Evolutionary conservation across 768 basidiomycete genomes (phyloP).

Genomic region (Auricularia heimuer): DNA sequence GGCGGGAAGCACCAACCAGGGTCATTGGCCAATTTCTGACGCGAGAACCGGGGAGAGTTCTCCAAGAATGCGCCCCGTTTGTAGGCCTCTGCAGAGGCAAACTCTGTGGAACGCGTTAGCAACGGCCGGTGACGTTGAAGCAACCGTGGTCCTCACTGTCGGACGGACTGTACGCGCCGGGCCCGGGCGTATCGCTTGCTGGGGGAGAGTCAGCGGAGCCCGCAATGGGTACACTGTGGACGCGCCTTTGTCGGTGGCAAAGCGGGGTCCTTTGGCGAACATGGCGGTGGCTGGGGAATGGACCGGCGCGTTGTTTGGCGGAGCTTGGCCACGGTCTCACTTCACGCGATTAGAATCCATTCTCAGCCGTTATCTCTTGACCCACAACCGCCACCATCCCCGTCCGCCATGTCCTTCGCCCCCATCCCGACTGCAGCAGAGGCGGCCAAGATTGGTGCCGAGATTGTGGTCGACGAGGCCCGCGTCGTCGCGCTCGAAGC

Average conservation of each 20-base stretch:
- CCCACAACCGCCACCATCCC: background rate
- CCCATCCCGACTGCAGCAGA: background rate
- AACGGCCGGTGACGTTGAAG: background rate
- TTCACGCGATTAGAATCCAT: too few species aligned
- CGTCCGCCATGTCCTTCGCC: background rate
- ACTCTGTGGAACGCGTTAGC: background rate
- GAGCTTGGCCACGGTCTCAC: too few species aligned
- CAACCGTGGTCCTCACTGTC: constrained; percentile 24
- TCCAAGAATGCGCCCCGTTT: constrained; percentile 52
- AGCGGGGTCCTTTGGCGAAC: constrained; percentile 42
- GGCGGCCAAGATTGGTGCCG: background rate
- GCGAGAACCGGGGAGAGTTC: constrained; percentile 41
- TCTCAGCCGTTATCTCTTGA: background rate
- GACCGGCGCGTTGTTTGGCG: background rate
- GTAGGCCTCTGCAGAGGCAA: constrained; percentile 28
- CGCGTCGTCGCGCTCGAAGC: background rate
- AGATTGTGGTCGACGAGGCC: background rate
- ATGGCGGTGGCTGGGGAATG: constrained; percentile 14
- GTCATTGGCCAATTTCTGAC: constrained; percentile 31
- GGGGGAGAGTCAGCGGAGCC: constrained; percentile 6
- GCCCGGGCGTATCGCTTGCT: constrained; percentile 46
- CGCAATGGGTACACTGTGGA: background rate
- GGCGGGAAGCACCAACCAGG: constrained; percentile 27
- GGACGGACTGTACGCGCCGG: constrained; percentile 35
- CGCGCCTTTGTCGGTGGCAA: constrained; percentile 32